Conservation (phyloP, 1,139 yeast species). For the Yamadazyma jaroonii region DNA sequence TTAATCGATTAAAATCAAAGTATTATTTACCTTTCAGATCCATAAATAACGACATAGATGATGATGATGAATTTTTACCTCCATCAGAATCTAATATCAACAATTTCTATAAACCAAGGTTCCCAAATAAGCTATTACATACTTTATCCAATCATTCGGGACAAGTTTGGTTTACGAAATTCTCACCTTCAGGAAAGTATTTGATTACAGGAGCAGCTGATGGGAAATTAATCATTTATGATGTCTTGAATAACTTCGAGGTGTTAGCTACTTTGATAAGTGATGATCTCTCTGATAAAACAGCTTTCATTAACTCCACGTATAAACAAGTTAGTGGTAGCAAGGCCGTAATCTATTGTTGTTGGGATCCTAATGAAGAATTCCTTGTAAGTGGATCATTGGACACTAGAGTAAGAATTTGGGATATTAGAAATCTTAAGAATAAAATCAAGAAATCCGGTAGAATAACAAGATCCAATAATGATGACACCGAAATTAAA, state of each 20-base stretch:
- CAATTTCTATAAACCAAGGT: conserved; percentile 24
- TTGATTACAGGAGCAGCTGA: conserved; percentile 80
- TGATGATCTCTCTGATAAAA: conserved; percentile 27
- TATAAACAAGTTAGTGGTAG: conserved; percentile 22
- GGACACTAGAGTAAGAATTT: conserved; percentile 64
- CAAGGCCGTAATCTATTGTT: conserved; percentile 65
- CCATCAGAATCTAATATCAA: conserved; percentile 14
- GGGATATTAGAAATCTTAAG: conserved; percentile 50
- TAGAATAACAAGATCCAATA: conserved; percentile 22
- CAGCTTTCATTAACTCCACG: conserved; percentile 26
- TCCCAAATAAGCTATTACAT: conserved; percentile 45
- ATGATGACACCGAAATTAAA: conserved; percentile 15
- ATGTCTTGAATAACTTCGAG: conserved; percentile 54
- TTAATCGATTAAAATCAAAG: conserved; percentile 27
- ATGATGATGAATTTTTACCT: conserved; percentile 11
- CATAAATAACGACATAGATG: background rate
- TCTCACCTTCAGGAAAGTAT: conserved; percentile 73
- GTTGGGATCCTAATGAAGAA: conserved; percentile 73
- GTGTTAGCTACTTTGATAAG: conserved; percentile 35
- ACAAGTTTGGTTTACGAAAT: conserved; percentile 83
- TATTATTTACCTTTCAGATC: conserved; percentile 35
- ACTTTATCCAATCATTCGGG: conserved; percentile 54
- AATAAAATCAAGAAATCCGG: conserved; percentile 19
- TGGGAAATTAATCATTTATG: conserved; percentile 62
- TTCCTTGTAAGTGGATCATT: conserved; percentile 65